Base-by-base conservation (phyloP, 2,329 filamentous ascomycete genomes). In the Mycogone perniciosa region DNA sequence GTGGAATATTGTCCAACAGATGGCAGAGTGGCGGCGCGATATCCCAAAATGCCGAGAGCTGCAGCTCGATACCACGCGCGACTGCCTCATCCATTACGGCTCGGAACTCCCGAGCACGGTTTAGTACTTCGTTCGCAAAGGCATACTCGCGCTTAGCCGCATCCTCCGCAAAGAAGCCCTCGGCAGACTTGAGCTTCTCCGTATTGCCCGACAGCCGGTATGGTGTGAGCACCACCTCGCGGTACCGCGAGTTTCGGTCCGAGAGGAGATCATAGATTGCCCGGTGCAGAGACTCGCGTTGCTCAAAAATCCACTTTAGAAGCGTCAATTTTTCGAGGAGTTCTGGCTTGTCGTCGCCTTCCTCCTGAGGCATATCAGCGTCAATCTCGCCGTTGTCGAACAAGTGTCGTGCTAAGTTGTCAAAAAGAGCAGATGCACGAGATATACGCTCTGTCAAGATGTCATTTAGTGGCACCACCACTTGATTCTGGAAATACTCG, bases 1-100 rank as follows among this genome's bases (percentile, higher is more conserved):
- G 65, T 0, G 90, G 91, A 26, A 96, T 84, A 60, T 87, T 86
- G 53, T 95, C 88, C 8, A 95, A 78, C 43, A 97, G 75, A 11
- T 84, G 78, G 29, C 86, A 77, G 0, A 99, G 77, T 4, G 85
- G 83, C 3, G 93, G 93, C 1, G 91, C 92, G 61, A 97, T 95
- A 64, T 99, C 93, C 93, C 93, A 99, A 67, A 97, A 99, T 0
- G 92, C 91, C 7, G 86, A 91, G 2, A 96, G 79, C 69, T 97
- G 93, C 50, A 89, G 81, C 65, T 96, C 90, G 8, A 97, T 89
- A 11, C 92, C 93, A 7, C 88, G 84, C 20, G 84, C 83, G 26
- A 96, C 91, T 50, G 93, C 93, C 59, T 84, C 79, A 64, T 96
- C 89, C 31, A 96, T 82, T 6, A 93, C 81, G 43, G 79, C 77